These are phyloP conservation scores for Trichomonascaceae sp. DNA, from an alignment of 1,139 yeast species.

Conservation along the genomic window DNA sequence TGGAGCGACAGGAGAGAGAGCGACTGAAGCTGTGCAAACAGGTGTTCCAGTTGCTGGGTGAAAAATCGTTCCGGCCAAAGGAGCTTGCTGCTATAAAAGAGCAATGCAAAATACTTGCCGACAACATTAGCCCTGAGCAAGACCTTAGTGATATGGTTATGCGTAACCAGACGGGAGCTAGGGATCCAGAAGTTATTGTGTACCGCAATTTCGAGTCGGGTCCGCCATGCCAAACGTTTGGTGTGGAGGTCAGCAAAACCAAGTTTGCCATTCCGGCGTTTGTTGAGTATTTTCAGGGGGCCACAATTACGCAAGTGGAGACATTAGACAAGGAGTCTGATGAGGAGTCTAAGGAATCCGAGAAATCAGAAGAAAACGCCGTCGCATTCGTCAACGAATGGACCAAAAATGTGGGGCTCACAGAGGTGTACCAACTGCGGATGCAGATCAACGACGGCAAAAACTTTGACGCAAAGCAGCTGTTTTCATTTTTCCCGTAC, in stretches of 20 bases:
- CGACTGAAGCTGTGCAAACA: constrained; percentile 54
- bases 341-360: constrained; percentile 11
- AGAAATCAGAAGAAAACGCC: constrained; percentile 29
- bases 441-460: constrained; percentile 39
- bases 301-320: too few relatives aligned
- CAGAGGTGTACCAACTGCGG: constrained; percentile 54
- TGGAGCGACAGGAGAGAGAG: constrained; percentile 70
- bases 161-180: constrained; percentile 54
- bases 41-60: constrained; percentile 51
- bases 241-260: constrained; percentile 58
- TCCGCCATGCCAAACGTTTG: constrained; percentile 61
- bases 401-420: constrained; percentile 39
- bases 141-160: constrained; percentile 52
- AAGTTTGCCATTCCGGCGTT: constrained; percentile 53
- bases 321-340: constrained; percentile 44
- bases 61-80: constrained; percentile 37
- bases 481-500: constrained; percentile 28
- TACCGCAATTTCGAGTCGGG: constrained; percentile 54
- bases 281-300: constrained; percentile 49
- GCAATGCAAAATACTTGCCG: constrained; percentile 40
- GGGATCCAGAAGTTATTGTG: constrained; percentile 53
- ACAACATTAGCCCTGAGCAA: constrained; percentile 44
- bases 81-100: constrained; percentile 23
- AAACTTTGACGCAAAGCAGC: constrained; percentile 22
- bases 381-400: constrained; percentile 31